phyloP scores from a whole-genome alignment of 202 grass and related monocot species.

The Bolboschoenoplectus hybrid region DNA sequence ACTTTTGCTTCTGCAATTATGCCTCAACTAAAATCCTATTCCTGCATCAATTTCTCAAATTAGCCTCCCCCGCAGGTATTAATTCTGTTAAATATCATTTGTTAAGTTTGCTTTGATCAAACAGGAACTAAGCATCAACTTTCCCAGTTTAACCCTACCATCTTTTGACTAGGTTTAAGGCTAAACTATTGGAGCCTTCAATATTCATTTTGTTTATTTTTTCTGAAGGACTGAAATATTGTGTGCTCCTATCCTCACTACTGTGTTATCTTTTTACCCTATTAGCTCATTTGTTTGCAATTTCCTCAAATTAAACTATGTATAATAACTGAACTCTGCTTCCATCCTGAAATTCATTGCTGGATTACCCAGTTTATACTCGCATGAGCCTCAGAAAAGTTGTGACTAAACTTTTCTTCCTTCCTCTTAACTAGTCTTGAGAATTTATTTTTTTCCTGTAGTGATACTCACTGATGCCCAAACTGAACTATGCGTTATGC shows the following conservation, averaged over 20 bases:
- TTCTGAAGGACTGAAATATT: neutral
- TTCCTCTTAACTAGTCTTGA: neutral
- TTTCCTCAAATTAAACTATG: constrained; percentile 6
- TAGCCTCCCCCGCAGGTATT: neutral
- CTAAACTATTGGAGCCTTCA: constrained; percentile 6
- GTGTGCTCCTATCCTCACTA: neutral
- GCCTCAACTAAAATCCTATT: neutral
- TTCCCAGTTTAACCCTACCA: constrained; percentile 10
- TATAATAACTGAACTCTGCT: neutral
- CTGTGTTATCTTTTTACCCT: neutral
- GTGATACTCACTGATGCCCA: constrained; percentile 21
- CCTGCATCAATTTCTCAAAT: constrained; percentile 4
- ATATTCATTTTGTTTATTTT: constrained; percentile 11
- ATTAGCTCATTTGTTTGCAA: constrained; percentile 1
- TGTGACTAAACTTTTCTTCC: neutral
- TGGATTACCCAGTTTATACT: neutral
- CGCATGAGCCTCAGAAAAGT: neutral
- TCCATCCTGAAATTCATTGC: neutral
- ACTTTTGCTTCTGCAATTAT: neutral
- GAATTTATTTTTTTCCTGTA: neutral
- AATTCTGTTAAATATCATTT: neutral
- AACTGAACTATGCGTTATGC: neutral
- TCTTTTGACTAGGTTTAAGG: neutral
- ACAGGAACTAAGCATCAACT: neutral
- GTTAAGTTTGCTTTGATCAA: constrained; percentile 10